Conservation (phyloP, 140 eudicot genomes). For the Bidens hawaiensis region DNA sequence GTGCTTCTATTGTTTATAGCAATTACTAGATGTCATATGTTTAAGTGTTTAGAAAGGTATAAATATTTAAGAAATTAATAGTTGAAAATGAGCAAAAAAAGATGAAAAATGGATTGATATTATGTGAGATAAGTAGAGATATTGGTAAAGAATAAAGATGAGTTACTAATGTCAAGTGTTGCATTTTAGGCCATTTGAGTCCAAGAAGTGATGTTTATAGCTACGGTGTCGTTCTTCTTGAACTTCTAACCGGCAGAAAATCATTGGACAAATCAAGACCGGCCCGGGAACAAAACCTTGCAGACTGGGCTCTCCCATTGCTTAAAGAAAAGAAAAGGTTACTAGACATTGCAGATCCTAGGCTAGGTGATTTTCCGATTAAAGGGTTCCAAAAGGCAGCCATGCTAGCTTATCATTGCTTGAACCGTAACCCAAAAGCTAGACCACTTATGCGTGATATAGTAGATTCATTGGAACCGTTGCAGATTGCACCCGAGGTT, state of each 20-base stretch:
- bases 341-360: constrained; percentile 69
- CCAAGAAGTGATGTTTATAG: constrained; percentile 96
- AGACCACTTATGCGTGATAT: constrained; percentile 95
- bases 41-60: neutral
- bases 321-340: constrained; percentile 82
- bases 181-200: constrained; percentile 66
- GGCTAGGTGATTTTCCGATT: constrained; percentile 82
- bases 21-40: neutral
- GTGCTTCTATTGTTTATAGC: neutral
- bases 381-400: constrained; percentile 93
- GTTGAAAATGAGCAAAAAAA: neutral
- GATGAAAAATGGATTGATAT: neutral
- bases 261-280: constrained; percentile 87
- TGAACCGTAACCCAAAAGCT: constrained; percentile 89
- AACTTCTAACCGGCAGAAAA: constrained; percentile 92
- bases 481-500: constrained; percentile 46
- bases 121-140: neutral
- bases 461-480: constrained; percentile 90
- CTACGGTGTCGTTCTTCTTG: constrained; percentile 92
- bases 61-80: neutral
- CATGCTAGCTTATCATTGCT: constrained; percentile 93
- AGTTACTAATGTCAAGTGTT: constrained; percentile 4
- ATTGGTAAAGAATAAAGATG: neutral
- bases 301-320: constrained; percentile 91
- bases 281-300: constrained; percentile 87